Evolutionary conservation across 805 yeast genomes (phyloP), one percentile per base, ranked within the genome.

Genomic region (Lipomyces kockii): DNA sequence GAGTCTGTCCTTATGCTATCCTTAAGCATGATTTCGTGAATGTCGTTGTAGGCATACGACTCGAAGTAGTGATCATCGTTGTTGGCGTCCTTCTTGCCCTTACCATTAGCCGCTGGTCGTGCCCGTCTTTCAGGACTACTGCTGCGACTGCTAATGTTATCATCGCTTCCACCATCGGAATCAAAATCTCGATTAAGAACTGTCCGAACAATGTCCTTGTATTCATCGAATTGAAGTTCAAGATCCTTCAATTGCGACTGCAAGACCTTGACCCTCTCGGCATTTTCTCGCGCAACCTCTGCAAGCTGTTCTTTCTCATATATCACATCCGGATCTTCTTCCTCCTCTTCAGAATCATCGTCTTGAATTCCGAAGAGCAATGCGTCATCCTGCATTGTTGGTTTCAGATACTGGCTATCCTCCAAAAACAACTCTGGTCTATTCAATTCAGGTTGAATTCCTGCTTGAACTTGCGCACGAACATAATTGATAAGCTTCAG

Each of bases 11-110:
- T 88, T 34, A 92, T 91, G 61, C 91, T 85, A 79, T 95, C 99
- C 80, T 95, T 97, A 75, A 95, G 87, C 99, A 95, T 95, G 80
- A 94, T 98, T 81, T 96, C 99, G 78, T 95, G 99, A 76, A 95
- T 95, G 63, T 97, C 97, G 76, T 92, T 92, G 78, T 95, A 98
- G 78, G 94, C 98, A 76, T 95, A 95, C 1, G 98, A 94, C 62
- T 88, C 85, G 82, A 95, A 95, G 80, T 95, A 95, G 79, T 94
- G 98, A 80, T 92, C 65, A 32, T 68, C 65, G 29, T 54, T 34
- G 39, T 51, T 27, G 11, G 55, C 22, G 17, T 61, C 57, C 35
- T 58, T 46, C 60, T 59, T 37, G 51, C 22, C 65, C 27, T 8
- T 25, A 17, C 63, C 25, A 1, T 14, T 57, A 8, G 53, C 20